phyloP scores from a whole-genome alignment of 179 eudicot genomes.

The Gypsophila paniculata region DNA sequence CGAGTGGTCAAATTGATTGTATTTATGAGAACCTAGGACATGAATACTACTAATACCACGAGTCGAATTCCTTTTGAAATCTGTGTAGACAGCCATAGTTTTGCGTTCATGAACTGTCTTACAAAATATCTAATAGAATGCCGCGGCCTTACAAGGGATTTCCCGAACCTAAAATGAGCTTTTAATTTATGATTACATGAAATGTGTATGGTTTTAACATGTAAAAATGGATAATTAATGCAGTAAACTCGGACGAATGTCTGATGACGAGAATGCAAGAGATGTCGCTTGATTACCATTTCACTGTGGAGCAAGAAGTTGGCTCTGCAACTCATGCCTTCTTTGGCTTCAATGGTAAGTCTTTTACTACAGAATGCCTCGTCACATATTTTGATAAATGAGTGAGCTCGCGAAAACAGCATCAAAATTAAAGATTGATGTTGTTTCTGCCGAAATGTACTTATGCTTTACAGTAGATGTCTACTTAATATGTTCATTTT shows the following conservation, averaged over 20 bases:
- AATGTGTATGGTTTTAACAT: neutral
- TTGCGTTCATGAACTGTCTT: too few relatives aligned
- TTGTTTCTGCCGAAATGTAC: neutral
- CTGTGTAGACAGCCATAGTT: too few relatives aligned
- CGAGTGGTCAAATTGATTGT: too few relatives aligned
- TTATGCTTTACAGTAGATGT: neutral
- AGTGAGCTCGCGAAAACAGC: neutral
- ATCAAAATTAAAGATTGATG: neutral
- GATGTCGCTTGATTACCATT: constrained; percentile 93
- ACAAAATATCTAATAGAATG: too few relatives aligned
- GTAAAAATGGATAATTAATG: neutral
- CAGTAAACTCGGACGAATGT: constrained; percentile 85
- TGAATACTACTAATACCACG: too few relatives aligned
- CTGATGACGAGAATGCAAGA: constrained; percentile 96
- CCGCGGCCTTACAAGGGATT: too few relatives aligned
- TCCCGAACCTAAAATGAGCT: too few relatives aligned
- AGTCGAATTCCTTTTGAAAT: too few relatives aligned
- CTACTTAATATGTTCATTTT: neutral
- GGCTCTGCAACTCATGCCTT: constrained; percentile 95
- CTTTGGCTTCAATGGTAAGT: constrained; percentile 85
- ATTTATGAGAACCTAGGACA: too few relatives aligned
- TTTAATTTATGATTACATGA: too few relatives aligned
- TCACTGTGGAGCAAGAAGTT: constrained; percentile 94
- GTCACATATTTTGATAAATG: too few relatives aligned
- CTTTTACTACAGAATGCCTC: too few relatives aligned